phyloP scores from a whole-genome alignment of 768 basidiomycete genomes.

The Rhodotorula toruloides region DNA sequence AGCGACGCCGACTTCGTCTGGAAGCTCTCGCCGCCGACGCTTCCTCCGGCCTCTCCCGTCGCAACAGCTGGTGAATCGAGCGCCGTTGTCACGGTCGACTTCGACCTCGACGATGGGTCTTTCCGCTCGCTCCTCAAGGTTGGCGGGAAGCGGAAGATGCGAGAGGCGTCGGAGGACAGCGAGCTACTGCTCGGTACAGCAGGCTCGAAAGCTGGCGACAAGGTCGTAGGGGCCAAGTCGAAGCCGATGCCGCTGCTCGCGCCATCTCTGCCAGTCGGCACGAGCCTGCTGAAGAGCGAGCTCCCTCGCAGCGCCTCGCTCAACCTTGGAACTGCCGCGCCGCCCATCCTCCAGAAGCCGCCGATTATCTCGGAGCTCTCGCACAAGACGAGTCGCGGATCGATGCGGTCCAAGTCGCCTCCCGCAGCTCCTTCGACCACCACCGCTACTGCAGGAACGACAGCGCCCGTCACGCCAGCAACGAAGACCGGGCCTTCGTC shows the following conservation, averaged over 20 bases:
- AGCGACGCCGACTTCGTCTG: slow-evolving; percentile 38
- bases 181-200: too few species aligned
- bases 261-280: slow-evolving; percentile 13
- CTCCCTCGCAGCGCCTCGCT: slow-evolving; percentile 30
- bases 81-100: slow-evolving; percentile 15
- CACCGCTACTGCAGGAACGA: background rate
- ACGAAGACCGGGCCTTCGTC: background rate
- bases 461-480: slow-evolving; percentile 39
- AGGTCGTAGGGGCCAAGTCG: background rate
- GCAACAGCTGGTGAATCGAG: background rate
- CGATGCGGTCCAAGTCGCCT: slow-evolving; percentile 19
- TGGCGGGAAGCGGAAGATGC: background rate
- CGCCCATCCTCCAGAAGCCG: slow-evolving; percentile 23
- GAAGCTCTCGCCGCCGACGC: slow-evolving; percentile 40
- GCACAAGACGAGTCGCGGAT: slow-evolving; percentile 23
- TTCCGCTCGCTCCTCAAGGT: slow-evolving; percentile 23
- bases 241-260: slow-evolving; percentile 1
- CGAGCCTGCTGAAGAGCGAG: slow-evolving; percentile 28
- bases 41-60: too few species aligned
- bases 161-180: background rate
- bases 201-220: background rate
- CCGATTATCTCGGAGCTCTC: slow-evolving; percentile 19
- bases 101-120: slow-evolving; percentile 7
- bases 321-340: slow-evolving; percentile 26
- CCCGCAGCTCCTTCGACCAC: slow-evolving; percentile 5